Evolutionary conservation across 2,329 filamentous ascomycete genomes (phyloP).

Genomic region (Metarhizium album): DNA sequence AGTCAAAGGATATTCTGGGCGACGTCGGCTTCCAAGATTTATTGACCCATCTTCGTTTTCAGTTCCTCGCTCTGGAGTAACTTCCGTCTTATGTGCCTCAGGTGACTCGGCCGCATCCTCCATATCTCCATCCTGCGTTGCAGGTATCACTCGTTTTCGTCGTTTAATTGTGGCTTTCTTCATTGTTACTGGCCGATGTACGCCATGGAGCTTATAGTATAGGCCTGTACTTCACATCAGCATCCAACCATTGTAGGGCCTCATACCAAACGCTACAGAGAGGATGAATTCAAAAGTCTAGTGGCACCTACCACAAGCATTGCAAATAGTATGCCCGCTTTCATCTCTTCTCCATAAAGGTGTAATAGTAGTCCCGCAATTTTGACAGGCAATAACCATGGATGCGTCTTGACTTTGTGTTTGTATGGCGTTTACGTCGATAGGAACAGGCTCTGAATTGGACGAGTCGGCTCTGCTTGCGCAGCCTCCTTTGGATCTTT

Average conservation of each 20-base stretch:
- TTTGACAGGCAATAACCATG: conserved; percentile 80
- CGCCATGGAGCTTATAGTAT: conserved; percentile 92
- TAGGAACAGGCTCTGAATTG: conserved; percentile 18
- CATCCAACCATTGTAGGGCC: not conserved
- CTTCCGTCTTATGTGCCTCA: conserved; percentile 25
- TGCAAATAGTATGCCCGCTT: conserved; percentile 92
- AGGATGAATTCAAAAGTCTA: not conserved
- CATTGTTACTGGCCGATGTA: conserved; percentile 93
- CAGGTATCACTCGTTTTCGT: conserved; percentile 86
- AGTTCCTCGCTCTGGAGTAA: conserved; percentile 39
- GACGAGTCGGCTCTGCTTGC: conserved; percentile 15
- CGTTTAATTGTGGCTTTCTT: conserved; percentile 97
- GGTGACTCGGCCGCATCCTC: conserved; percentile 39
- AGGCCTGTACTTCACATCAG: conserved; percentile 48
- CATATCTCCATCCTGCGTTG: conserved; percentile 41
- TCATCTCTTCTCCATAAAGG: conserved; percentile 93
- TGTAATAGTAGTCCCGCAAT: conserved; percentile 93
- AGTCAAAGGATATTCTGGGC: conserved; percentile 30
- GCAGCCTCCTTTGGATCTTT: conserved; percentile 29
- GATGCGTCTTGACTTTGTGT: conserved; percentile 20
- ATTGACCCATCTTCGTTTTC: conserved; percentile 55
- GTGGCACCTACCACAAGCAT: conserved; percentile 73
- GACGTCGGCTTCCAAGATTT: conserved; percentile 47
- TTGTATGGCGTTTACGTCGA: conserved; percentile 25
- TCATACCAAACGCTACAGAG: not conserved